Base-by-base conservation (phyloP, 306 rosid species). In the Carpinus fangiana region DNA sequence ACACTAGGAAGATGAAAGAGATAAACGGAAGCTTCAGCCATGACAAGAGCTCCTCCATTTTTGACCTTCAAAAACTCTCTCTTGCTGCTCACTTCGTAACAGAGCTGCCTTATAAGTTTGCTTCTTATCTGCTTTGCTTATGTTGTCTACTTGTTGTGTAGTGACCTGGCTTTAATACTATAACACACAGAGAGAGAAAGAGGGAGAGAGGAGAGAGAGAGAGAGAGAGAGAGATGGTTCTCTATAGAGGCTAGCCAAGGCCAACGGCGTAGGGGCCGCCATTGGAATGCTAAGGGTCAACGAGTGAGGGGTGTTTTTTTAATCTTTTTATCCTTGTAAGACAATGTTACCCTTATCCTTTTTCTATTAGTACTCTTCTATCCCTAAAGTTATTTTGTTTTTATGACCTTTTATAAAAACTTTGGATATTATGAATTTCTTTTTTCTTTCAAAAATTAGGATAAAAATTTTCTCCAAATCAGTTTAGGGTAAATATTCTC, bases 191-290 rank as follows among this genome's bases (percentile, higher is more conserved):
- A 65, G 20, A 76, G 71, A 71, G 55, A 23, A 48, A 72, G 80
- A 87, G 59, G 59, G 65, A 59, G 64, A 76, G 83, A 70, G 73
- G 73, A 50, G 70, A 48, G 56, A 72, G 80, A 87, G 59, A 67
- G 65, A 59, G 64, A 76, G 83, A 70, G 73, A 61, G 66, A 66
- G 70, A 34, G 59, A 9, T 41, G 73, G 17, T 47, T 28, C 14
- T 57, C 43, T 31, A 31, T 31, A 67, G 79, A 48, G 50, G 69
- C 17, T 31, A 81, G 79, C 81, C 96, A 86, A 85, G 90, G 85
- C 96, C 98, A 91, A 86, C 97, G 96, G 87, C 96, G 97, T 91
- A 88, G 98, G 97, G 97, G 90, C 91, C 99, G 97, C 97, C 91
- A 88, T 88, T 87, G 86, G 81, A 87, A 80, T 76, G 87, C 83